phyloP scores from a whole-genome alignment of 2,329 filamentous ascomycete genomes.

The Diplodia mutila region DNA sequence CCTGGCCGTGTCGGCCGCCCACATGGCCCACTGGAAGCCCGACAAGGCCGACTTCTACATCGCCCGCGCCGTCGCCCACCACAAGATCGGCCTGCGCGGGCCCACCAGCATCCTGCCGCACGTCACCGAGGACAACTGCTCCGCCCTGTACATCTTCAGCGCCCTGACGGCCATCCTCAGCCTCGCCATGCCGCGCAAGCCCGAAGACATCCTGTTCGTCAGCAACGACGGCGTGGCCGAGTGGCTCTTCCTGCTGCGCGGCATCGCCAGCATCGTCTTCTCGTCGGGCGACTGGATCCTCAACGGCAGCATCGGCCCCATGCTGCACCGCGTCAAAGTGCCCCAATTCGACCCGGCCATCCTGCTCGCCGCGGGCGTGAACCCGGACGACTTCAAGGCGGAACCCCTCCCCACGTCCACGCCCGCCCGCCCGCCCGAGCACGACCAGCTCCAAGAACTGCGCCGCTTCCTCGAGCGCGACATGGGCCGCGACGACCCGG shows the following conservation, averaged over 20 bases:
- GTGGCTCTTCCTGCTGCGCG: slow-evolving; percentile 24
- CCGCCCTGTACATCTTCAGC: slow-evolving; percentile 18
- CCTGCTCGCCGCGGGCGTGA: background rate
- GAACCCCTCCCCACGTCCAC: background rate
- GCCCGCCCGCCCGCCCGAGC: slow-evolving; percentile 6
- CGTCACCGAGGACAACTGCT: slow-evolving; percentile 23
- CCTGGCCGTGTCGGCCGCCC: slow-evolving; percentile 50
- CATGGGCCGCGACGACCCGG: background rate
- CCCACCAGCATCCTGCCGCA: slow-evolving; percentile 12
- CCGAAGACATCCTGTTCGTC: slow-evolving; percentile 22
- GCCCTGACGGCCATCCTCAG: slow-evolving; percentile 21
- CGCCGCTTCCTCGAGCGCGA: slow-evolving; percentile 23
- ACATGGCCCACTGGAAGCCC: slow-evolving; percentile 41
- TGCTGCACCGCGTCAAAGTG: slow-evolving; percentile 14
- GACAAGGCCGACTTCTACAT: slow-evolving; percentile 15
- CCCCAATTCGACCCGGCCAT: background rate
- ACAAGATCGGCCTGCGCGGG: slow-evolving; percentile 23
- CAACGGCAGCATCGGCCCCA: slow-evolving; percentile 12
- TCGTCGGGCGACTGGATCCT: slow-evolving; percentile 18
- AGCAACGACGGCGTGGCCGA: slow-evolving; percentile 19
- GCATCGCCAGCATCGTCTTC: slow-evolving; percentile 10
- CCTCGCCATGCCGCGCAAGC: slow-evolving; percentile 18
- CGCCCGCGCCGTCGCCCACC: slow-evolving; percentile 10
- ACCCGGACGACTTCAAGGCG: background rate
- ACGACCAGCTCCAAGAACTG: slow-evolving; percentile 13